These are phyloP conservation scores for Starmerella bombicola DNA, from an alignment of 805 yeast genomes.

Conservation along the genomic window DNA sequence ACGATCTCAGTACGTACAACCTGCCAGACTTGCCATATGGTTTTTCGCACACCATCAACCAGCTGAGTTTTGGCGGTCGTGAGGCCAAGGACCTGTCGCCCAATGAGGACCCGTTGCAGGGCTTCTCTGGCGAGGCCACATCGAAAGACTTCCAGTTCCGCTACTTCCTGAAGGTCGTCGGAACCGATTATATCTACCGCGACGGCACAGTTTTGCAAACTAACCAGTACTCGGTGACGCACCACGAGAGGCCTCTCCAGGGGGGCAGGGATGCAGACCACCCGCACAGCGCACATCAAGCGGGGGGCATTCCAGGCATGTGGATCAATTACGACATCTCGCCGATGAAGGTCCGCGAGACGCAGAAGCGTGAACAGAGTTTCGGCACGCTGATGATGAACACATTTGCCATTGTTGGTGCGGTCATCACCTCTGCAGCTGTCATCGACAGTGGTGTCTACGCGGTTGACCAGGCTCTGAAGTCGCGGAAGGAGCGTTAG, in stretches of 20 bases:
- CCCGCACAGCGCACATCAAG: slow-evolving; percentile 55
- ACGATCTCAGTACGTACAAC: slow-evolving; percentile 66
- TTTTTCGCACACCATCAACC: slow-evolving; percentile 67
- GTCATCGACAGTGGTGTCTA: slow-evolving; percentile 76
- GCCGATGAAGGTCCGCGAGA: slow-evolving; percentile 80
- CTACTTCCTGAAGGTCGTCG: slow-evolving; percentile 80
- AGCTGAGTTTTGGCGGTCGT: slow-evolving; percentile 70
- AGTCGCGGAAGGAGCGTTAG: slow-evolving; percentile 20
- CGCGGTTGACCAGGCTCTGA: slow-evolving; percentile 63
- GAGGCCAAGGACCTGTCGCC: slow-evolving; percentile 34
- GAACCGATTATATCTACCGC: slow-evolving; percentile 69
- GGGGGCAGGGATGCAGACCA: slow-evolving; percentile 92
- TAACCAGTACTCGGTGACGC: slow-evolving; percentile 79
- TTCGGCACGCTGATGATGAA: slow-evolving; percentile 29
- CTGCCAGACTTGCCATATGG: slow-evolving; percentile 46
- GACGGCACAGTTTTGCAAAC: slow-evolving; percentile 49
- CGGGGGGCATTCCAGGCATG: slow-evolving; percentile 86
- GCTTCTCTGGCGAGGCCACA: slow-evolving; percentile 28
- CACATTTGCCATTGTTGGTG: slow-evolving; percentile 77
- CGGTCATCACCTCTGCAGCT: slow-evolving; percentile 85
- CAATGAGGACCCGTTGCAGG: slow-evolving; percentile 27
- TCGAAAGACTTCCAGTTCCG: slow-evolving; percentile 53
- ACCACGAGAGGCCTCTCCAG: slow-evolving; percentile 67
- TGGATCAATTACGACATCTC: slow-evolving; percentile 82
- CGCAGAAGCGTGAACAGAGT: slow-evolving; percentile 41